phyloP scores from a whole-genome alignment of 371 early-diverging fungal species.

The Mucor velutinosus region DNA sequence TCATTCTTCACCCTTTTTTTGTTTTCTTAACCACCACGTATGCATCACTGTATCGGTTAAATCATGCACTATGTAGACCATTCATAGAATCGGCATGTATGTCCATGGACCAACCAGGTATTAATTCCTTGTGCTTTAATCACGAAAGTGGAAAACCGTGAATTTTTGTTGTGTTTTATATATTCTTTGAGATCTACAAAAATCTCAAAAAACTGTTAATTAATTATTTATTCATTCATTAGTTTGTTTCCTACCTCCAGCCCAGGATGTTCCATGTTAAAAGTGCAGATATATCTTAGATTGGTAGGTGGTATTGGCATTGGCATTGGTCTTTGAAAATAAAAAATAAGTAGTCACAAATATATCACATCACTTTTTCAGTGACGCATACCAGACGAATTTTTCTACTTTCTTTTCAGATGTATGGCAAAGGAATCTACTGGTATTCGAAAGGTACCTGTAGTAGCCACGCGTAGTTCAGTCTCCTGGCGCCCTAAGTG shows the following conservation, averaged over 20 bases:
- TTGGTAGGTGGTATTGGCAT: not conserved
- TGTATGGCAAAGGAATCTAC: constrained; percentile 18
- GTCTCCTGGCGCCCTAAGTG: constrained; percentile 23
- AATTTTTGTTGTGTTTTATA: constrained; percentile 15
- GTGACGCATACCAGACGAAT: not conserved
- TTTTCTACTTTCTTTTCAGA: not conserved
- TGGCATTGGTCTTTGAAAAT: not conserved
- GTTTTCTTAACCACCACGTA: constrained; percentile 11
- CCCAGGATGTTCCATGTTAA: not conserved
- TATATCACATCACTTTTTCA: not conserved
- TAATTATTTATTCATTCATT: not conserved
- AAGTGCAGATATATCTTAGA: not conserved
- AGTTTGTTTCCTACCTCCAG: not conserved
- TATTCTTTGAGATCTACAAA: constrained; percentile 16
- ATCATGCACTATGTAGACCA: constrained; percentile 17
- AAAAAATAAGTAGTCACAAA: not conserved
- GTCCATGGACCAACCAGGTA: constrained; percentile 21
- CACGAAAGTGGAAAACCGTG: constrained; percentile 17
- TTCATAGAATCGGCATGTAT: constrained; percentile 15
- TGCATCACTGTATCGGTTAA: constrained; percentile 12
- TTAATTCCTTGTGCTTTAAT: constrained; percentile 1
- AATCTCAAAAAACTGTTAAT: constrained; percentile 13
- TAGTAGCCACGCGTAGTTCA: constrained; percentile 26
- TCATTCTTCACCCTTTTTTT: constrained; percentile 22
- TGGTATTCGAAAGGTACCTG: constrained; percentile 5